Evolutionary conservation across 768 basidiomycete species (phyloP), one percentile per base, ranked within the genome.

Genomic region (Lentinula raphanica): DNA sequence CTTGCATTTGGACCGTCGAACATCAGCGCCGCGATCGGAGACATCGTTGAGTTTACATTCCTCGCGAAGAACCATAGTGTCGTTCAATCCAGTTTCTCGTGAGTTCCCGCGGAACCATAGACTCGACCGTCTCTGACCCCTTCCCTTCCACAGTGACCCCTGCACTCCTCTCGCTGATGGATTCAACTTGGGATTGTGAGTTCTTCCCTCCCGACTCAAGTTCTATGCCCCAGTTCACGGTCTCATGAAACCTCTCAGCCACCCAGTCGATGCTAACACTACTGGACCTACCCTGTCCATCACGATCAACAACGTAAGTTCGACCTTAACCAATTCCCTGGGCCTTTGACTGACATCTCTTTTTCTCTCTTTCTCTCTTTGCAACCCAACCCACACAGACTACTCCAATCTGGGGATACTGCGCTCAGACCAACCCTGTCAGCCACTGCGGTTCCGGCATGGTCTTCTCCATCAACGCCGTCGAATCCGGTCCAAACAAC

Each of bases 391-490:
- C 13, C 25, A 27, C 25, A 19, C 17, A 74, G 77, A 79, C 77
- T 28, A 65, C 72, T 6, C 82, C 83, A 3, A 77, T 84, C 65
- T 86, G 81, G 84, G 79, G 75, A 3, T 85, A 79, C 72, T 85
- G 85, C 65, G 72, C 73, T 0, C 83, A 85, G 63, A 61, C 65
- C 1, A 68, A 66, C 49, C 85, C 86, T 67, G 86, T 85, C 32
- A 46, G 51, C 44, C 59, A 60, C 46, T 56, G 59, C 38, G 55
- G 54, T 27, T 59, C 71, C 27, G 85, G 85, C 51, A 87, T 87
- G 86, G 85, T 87, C 51, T 85, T 86, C 63, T 65, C 82, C n/a
- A 77, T 78, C 63, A 87, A 84, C 69, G 77, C 83, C 1, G 71
- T 74, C 25, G 79, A 79, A 66, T 67, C 71, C 5, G 75, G 81